Evolutionary conservation across 257 asterid species (phyloP).

Genomic region (Nicotiana attenuata): DNA sequence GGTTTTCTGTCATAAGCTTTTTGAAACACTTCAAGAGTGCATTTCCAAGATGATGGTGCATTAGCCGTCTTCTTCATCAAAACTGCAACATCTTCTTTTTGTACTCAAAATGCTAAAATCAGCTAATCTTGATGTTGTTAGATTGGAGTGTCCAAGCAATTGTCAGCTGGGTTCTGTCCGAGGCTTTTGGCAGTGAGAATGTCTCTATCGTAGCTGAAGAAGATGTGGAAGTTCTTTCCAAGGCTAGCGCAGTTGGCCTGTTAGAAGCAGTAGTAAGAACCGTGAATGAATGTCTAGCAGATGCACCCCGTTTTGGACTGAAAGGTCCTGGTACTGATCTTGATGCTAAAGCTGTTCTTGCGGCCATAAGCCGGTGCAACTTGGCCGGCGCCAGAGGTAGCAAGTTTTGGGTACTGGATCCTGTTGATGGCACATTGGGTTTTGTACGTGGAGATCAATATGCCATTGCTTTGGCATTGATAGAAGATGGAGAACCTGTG

Average conservation of each 20-base stretch:
- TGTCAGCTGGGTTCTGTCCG: constrained; percentile 65
- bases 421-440: constrained; percentile 81
- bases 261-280: constrained; percentile 44
- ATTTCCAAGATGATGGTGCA: not conserved
- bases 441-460: constrained; percentile 89
- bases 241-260: constrained; percentile 34
- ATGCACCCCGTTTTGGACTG: constrained; percentile 59
- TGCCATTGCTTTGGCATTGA: constrained; percentile 75
- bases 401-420: constrained; percentile 86
- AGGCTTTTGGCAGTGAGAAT: constrained; percentile 48
- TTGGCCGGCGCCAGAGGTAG: constrained; percentile 44
- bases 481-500: constrained; percentile 69
- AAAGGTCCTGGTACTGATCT: constrained; percentile 37
- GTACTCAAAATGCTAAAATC: constrained; percentile 20
- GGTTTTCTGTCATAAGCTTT: not conserved
- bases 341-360: constrained; percentile 44
- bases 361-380: constrained; percentile 68
- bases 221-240: constrained; percentile 57
- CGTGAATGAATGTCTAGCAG: constrained; percentile 48
- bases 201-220: constrained; percentile 74
- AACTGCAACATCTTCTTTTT: not conserved
- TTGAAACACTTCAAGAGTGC: not conserved
- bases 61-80: not conserved
- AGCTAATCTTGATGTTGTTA: constrained; percentile 41
- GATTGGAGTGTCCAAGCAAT: constrained; percentile 97